Percentiles rank a stretch among this genome's conserved stretches.
These are phyloP conservation scores for Magnaporthiopsis incrustans DNA, from an alignment of 2,329 filamentous ascomycete species.

Conservation along the genomic window DNA sequence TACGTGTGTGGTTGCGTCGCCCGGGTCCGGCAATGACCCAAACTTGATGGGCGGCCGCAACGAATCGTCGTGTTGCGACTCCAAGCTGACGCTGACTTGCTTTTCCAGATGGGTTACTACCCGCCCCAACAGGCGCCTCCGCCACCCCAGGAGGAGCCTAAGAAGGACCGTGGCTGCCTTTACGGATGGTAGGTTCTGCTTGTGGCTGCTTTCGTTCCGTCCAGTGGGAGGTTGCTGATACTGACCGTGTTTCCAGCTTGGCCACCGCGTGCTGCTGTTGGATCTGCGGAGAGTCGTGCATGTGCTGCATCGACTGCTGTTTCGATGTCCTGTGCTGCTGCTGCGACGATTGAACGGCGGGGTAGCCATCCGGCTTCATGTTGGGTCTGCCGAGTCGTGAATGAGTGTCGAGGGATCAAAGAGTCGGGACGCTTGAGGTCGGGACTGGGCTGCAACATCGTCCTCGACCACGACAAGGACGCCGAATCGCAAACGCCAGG, in stretches of 20 bases:
- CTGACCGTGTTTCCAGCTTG: constrained; percentile 19
- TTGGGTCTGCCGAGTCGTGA: neutral
- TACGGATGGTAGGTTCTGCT: constrained; percentile 26
- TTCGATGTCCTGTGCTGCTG: constrained; percentile 32
- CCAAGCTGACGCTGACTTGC: neutral
- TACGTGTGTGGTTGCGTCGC: neutral
- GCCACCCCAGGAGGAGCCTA: constrained; percentile 28
- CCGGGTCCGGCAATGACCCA: too few species aligned
- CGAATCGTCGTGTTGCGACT: too few species aligned
- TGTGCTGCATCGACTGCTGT: constrained; percentile 35
- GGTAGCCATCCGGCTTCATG: neutral
- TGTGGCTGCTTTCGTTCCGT: neutral
- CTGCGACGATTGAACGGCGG: constrained; percentile 14
- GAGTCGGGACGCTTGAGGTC: neutral
- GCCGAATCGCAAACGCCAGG: too few species aligned
- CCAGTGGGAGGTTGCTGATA: neutral
- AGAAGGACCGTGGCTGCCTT: constrained; percentile 31
- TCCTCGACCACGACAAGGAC: too few species aligned
- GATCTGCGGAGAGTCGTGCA: constrained; percentile 35
- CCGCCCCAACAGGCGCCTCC: constrained; percentile 15
- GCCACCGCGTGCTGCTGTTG: constrained; percentile 36
- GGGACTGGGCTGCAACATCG: neutral
- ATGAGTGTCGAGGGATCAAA: neutral
- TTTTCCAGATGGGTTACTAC: constrained; percentile 7
- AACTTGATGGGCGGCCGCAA: too few species aligned